Conservation (phyloP, 164 flowering plant genomes). For the Chimonanthus salicifolius region DNA sequence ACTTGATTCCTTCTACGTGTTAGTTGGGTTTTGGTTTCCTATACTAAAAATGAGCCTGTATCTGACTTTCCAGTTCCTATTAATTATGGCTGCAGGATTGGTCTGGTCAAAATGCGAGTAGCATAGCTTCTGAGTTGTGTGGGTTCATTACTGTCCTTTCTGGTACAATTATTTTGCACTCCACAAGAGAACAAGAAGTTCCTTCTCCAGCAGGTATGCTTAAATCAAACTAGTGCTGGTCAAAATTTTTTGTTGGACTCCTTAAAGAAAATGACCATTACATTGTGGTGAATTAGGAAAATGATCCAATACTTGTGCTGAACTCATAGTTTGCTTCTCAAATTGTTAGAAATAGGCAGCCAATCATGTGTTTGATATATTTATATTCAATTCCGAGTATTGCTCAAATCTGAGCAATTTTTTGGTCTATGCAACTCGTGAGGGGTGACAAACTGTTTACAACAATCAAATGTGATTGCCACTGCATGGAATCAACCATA, state of each 20-base stretch:
- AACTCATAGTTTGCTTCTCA: not conserved
- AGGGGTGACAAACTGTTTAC: too few species aligned
- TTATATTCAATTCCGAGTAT: not conserved
- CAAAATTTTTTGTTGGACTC: not conserved
- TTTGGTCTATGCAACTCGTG: not conserved
- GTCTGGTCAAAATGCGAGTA: conserved; percentile 72
- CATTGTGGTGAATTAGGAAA: not conserved
- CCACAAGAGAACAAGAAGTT: conserved; percentile 72
- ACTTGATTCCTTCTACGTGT: not conserved
- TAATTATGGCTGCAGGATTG: conserved; percentile 56
- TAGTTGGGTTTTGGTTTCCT: not conserved
- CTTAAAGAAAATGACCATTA: not conserved
- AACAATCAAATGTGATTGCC: too few species aligned
- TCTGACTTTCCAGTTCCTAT: conserved; percentile 2
- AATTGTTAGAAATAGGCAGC: not conserved
- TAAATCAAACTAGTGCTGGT: not conserved
- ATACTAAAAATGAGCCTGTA: not conserved
- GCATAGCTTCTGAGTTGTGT: conserved; percentile 88
- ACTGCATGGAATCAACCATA: too few species aligned
- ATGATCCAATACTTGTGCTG: not conserved
- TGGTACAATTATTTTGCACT: conserved; percentile 83
- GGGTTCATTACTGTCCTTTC: conserved; percentile 85
- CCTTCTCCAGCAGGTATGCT: conserved; percentile 45
- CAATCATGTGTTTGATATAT: not conserved
- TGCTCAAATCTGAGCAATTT: not conserved